Conservation (phyloP, 2,329 filamentous ascomycete genomes). For the Rhynchosporium graminicola region DNA sequence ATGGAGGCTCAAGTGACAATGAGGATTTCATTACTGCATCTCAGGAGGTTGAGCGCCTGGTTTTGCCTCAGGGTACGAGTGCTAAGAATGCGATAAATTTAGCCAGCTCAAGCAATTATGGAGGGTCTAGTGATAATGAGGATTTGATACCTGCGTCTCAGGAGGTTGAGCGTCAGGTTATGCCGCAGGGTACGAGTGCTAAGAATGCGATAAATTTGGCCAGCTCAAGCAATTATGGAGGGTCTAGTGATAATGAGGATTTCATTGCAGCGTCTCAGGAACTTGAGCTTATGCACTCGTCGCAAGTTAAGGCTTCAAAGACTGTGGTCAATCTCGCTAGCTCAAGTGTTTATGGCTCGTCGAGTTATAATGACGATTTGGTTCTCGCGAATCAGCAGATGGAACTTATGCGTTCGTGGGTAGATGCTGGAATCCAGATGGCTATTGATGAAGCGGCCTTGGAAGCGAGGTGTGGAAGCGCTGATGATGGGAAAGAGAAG, state of each 20-base stretch:
- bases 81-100: background rate
- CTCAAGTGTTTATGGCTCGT: conserved; percentile 6
- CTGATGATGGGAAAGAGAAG: background rate
- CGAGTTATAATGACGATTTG: conserved; percentile 7
- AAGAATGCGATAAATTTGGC: background rate
- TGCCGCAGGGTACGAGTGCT: too few species aligned
- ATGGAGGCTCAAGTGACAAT: conserved; percentile 9
- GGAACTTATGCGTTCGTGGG: conserved; percentile 20
- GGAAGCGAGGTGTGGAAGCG: background rate
- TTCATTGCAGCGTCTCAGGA: background rate
- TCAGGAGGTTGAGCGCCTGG: too few species aligned
- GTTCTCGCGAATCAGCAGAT: background rate
- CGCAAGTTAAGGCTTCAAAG: too few species aligned
- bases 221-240: conserved; percentile 8
- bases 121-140: conserved; percentile 9
- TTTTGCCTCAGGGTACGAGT: too few species aligned
- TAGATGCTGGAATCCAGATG: conserved; percentile 16
- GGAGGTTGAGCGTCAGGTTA: too few species aligned
- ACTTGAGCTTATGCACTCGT: too few species aligned
- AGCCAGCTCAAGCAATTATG: conserved; percentile 7
- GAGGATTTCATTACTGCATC: background rate
- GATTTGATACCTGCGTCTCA: background rate
- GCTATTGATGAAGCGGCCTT: conserved; percentile 14
- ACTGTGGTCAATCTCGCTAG: background rate
- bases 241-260: conserved; percentile 8